A percentile compares a stretch with the other conserved stretches of the same genome.
Evolutionary conservation across 768 basidiomycete species (phyloP).

Genomic region (Pleurotus tuoliensis): DNA sequence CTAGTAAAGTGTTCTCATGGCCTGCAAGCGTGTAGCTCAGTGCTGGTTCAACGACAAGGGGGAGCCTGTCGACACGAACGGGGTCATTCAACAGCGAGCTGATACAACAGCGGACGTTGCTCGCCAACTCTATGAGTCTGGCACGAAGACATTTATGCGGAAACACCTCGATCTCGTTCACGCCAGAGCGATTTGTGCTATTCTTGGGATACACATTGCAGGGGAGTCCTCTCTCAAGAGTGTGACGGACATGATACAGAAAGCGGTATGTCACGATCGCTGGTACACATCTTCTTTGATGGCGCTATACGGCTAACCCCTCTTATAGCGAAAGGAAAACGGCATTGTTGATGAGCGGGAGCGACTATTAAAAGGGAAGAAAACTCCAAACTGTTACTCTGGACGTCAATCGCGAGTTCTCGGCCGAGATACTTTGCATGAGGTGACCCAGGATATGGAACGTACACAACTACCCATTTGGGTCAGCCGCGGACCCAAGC

Average conservation of each 20-base stretch:
- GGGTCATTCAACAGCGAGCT: too few relatives aligned
- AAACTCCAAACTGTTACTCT: not conserved
- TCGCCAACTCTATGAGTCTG: not conserved
- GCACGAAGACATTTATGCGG: not conserved
- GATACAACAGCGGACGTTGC: not conserved
- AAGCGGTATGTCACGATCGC: too few relatives aligned
- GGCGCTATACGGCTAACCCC: not conserved
- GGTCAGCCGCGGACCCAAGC: not conserved
- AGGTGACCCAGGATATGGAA: slow-evolving; percentile 15
- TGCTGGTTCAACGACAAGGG: not conserved
- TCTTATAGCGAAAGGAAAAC: not conserved
- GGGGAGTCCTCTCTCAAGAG: too few relatives aligned
- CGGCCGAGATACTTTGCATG: not conserved
- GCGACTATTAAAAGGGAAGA: not conserved
- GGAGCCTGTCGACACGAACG: not conserved
- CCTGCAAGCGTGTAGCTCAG: not conserved
- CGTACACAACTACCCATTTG: slow-evolving; percentile 16
- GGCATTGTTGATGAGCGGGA: not conserved
- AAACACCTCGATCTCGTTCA: not conserved
- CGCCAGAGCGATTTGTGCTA: not conserved
- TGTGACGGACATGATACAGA: too few relatives aligned
- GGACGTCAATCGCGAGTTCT: not conserved
- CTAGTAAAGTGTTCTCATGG: not conserved
- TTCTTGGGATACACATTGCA: not conserved
- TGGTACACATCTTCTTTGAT: too few relatives aligned